A percentile compares a stretch with the other conserved stretches of the same genome.
Conservation (phyloP, 768 basidiomycete genomes). For the Rhizopogon vinicolor region DNA sequence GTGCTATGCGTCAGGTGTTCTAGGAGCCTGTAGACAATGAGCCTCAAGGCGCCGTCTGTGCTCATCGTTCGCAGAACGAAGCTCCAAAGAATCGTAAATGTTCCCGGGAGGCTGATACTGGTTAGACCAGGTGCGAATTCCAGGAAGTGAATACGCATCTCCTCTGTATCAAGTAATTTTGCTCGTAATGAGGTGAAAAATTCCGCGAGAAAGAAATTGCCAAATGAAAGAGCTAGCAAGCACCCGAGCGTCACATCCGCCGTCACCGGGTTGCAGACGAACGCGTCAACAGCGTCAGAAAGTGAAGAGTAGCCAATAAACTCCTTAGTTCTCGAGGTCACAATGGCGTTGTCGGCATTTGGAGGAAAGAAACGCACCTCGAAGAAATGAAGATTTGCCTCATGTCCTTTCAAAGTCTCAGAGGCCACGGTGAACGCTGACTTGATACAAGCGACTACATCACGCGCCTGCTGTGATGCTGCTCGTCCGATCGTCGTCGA, state of each 20-base stretch:
- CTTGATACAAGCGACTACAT: constrained; percentile 49
- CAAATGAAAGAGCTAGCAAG: constrained; percentile 61
- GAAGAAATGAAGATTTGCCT: constrained; percentile 59
- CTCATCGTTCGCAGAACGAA: constrained; percentile 32
- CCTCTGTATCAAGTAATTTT: constrained; percentile 34
- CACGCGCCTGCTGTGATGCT: constrained; percentile 30
- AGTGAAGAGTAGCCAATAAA: constrained; percentile 64
- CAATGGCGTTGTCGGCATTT: constrained; percentile 30
- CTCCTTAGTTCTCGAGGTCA: constrained; percentile 10
- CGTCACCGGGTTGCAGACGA: constrained; percentile 43
- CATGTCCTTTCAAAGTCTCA: constrained; percentile 56
- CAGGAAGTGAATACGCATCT: constrained; percentile 36
- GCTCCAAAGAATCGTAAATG: constrained; percentile 57
- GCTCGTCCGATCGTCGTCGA: constrained; percentile 27
- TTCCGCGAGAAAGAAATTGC: constrained; percentile 54
- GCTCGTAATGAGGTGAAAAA: constrained; percentile 47
- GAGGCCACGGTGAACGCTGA: constrained; percentile 62
- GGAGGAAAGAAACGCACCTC: constrained; percentile 40
- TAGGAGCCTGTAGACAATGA: constrained; percentile 53
- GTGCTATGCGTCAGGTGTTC: constrained; percentile 56
- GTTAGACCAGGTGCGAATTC: constrained; percentile 36
- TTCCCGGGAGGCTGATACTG: constrained; percentile 53
- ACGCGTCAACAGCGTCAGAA: constrained; percentile 49
- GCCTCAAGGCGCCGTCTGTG: constrained; percentile 40
- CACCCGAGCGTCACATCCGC: constrained; percentile 59